A percentile compares a stretch with the other conserved stretches of the same genome.
Evolutionary conservation across 2,329 filamentous ascomycete genomes (phyloP).

Genomic region (Beauveria medogensis): DNA sequence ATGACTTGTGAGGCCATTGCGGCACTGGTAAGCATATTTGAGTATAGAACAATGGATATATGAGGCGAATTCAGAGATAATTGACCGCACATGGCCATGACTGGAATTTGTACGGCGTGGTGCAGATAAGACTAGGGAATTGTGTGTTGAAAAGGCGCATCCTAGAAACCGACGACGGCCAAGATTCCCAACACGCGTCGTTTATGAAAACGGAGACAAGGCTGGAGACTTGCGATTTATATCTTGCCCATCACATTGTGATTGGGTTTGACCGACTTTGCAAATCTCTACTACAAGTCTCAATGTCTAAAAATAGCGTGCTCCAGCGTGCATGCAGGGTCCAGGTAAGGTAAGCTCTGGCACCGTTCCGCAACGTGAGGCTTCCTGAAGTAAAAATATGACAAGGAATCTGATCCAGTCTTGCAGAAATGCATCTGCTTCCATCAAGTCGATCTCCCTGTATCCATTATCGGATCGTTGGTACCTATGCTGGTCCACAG

Average conservation of each 20-base stretch:
- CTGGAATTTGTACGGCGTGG: neutral
- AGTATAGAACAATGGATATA: neutral
- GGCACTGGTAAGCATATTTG: neutral
- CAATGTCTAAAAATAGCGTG: neutral
- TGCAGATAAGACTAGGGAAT: neutral
- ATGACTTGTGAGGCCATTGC: too few relatives aligned
- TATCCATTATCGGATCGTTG: neutral
- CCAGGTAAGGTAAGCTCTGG: too few relatives aligned
- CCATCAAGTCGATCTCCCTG: neutral
- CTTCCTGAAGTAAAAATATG: neutral
- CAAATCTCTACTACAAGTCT: neutral
- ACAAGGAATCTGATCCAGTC: neutral
- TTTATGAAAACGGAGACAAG: neutral
- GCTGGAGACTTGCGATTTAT: too few relatives aligned
- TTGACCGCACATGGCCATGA: neutral
- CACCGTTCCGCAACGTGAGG: neutral
- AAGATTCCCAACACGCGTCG: neutral
- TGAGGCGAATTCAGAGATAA: neutral
- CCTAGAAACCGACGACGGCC: neutral
- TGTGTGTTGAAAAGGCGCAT: neutral
- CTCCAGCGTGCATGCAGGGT: neutral
- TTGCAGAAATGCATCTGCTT: neutral
- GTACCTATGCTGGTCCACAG: neutral
- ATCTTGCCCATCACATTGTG: neutral
- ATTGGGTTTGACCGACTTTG: neutral